These are phyloP conservation scores for Didymellaceae sp. DNA, from an alignment of 2,329 filamentous ascomycete genomes.

Conservation along the genomic window DNA sequence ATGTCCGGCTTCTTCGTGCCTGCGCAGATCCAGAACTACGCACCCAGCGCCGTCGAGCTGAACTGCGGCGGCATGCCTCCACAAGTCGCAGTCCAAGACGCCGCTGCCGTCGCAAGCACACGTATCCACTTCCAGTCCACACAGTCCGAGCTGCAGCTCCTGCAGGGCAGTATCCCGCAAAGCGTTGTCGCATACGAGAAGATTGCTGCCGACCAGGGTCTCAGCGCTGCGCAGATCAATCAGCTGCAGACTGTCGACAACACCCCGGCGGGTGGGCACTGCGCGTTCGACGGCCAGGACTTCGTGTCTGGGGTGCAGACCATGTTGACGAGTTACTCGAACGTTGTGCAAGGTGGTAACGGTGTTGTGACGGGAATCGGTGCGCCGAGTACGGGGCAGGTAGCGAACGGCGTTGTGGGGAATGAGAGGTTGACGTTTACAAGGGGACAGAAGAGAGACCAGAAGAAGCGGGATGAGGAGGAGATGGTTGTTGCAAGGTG, in stretches of 20 bases:
- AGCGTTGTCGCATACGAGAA: conserved; percentile 61
- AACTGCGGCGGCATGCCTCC: conserved; percentile 63
- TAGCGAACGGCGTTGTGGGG: conserved; percentile 58
- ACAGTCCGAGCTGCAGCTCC: conserved; percentile 56
- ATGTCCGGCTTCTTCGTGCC: conserved; percentile 66
- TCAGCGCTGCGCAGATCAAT: conserved; percentile 56
- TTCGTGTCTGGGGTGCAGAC: conserved; percentile 65
- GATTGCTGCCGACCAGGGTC: conserved; percentile 53
- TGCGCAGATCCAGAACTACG: conserved; percentile 60
- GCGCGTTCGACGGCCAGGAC: conserved; percentile 62
- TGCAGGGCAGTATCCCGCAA: conserved; percentile 60
- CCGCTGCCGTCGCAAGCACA: conserved; percentile 52
- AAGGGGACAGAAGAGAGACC: conserved; percentile 34
- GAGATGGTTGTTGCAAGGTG: conserved; percentile 41
- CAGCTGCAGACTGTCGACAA: conserved; percentile 64
- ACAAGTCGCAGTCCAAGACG: conserved; percentile 59
- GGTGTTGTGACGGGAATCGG: conserved; percentile 58
- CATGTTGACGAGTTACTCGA: conserved; percentile 61
- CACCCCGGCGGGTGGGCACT: conserved; percentile 63
- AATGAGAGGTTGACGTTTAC: conserved; percentile 56
- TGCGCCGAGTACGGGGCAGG: conserved; percentile 50
- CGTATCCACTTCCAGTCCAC: conserved; percentile 65
- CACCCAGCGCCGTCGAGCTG: conserved; percentile 60
- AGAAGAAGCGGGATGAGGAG: conserved; percentile 34
- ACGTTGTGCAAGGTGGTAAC: conserved; percentile 61